These are phyloP conservation scores for Bipolaris oryzae DNA, from an alignment of 2,329 filamentous ascomycete genomes.

Conservation along the genomic window DNA sequence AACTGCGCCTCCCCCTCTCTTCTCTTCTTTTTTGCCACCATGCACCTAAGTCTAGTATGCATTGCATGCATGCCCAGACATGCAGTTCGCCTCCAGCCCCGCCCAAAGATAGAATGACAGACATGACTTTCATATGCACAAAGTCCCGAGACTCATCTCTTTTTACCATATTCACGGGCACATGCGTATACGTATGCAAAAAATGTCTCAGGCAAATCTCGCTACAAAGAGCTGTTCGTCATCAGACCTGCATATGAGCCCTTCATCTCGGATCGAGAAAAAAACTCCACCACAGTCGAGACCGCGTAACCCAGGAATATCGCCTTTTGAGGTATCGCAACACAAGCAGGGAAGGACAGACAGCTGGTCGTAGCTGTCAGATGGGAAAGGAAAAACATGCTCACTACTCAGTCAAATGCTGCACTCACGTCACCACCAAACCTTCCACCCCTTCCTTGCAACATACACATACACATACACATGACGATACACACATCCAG, in stretches of 20 bases:
- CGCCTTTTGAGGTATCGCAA: no score
- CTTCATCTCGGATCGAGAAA: neutral
- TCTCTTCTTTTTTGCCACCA: neutral
- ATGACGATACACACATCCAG: neutral
- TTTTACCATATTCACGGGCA: neutral
- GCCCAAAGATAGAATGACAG: conserved; percentile 10
- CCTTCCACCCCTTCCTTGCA: neutral
- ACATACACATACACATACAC: neutral
- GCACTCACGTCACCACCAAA: neutral
- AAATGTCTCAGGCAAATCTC: conserved; percentile 7
- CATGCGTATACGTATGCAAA: conserved; percentile 1
- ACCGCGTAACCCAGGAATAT: no score
- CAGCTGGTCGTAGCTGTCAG: no score
- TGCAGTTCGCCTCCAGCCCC: neutral
- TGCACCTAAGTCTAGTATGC: neutral
- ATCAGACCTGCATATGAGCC: conserved; percentile 3
- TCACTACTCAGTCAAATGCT: neutral
- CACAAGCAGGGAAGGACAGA: no score
- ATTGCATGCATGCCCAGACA: neutral
- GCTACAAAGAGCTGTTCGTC: conserved; percentile 1
- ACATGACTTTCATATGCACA: conserved; percentile 6
- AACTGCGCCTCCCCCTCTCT: neutral
- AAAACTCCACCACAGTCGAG: no score
- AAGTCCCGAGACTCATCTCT: conserved; percentile 14
- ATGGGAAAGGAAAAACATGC: no score